Percentiles rank a stretch among this genome's conserved stretches.
Conservation (phyloP, 2,329 filamentous ascomycete genomes). For the Fusarium gaditjirri region DNA sequence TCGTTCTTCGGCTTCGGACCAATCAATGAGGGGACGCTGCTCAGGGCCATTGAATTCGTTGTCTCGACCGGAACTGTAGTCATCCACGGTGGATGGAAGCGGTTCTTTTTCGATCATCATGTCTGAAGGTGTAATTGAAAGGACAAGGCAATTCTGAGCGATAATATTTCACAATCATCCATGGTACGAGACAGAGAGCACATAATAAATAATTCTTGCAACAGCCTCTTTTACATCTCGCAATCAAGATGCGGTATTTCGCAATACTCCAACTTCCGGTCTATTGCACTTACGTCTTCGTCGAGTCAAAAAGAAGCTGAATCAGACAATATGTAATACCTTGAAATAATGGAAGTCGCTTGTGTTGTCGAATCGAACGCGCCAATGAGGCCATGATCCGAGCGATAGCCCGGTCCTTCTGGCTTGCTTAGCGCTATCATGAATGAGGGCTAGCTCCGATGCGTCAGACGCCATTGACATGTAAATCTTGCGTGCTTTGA, state of each 20-base stretch:
- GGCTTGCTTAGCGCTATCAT: not conserved
- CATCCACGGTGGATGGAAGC: not conserved
- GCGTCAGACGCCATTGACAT: not conserved
- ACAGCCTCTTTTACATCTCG: not conserved
- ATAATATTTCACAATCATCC: not conserved
- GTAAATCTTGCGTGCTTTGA: conserved; percentile 6
- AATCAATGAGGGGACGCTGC: not conserved
- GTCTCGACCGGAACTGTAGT: not conserved
- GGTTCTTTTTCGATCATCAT: not conserved
- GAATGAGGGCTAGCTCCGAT: not conserved
- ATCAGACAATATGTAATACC: not conserved
- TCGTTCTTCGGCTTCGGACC: conserved; percentile 18
- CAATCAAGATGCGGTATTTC: not conserved
- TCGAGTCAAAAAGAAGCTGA: not conserved
- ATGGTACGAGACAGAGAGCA: not conserved
- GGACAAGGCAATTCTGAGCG: not conserved
- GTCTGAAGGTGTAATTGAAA: not conserved
- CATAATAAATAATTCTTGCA: not conserved
- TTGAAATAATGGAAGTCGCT: not conserved
- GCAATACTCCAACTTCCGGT: not conserved
- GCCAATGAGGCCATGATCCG: conserved; percentile 2
- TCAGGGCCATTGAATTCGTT: not conserved
- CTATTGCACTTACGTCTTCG: not conserved
- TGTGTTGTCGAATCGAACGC: not conserved
- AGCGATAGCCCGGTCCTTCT: not conserved